Evolutionary conservation across 1,284 basidiomycete species (phyloP), one percentile per base, ranked within the genome.

Genomic region (Boletellus sp.): DNA sequence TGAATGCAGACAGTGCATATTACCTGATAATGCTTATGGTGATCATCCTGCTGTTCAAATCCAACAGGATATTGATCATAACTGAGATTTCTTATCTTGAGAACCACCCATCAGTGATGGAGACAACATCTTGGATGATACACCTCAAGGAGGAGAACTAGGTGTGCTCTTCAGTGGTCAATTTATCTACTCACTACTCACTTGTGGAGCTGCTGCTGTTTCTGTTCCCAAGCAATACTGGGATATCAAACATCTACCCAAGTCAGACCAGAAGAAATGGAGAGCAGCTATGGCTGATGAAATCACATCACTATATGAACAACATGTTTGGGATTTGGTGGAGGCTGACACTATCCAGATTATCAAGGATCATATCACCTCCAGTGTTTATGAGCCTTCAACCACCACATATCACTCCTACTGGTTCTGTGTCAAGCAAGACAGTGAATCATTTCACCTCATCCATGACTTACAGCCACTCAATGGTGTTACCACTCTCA

Each of bases 381-480:
- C 58, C 0, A 63, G 69, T 6, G 60, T 69, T 0, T 71, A 70
- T 38, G 63, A 74, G 50, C 64, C 58, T 0, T 64, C 59, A 0
- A 52, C 67, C 1, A 60, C 68, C 0, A 65, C 74, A 0, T 77
- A 78, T 49, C 53, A 62, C 0, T 72, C 67, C 0, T 13, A 62
- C 15, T 76, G 73, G 74, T 78, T 79, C 42, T 74, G 69, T 47
- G 66, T 78, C 8, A 71, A 72, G 56, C 66, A 65, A 26, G 53
- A 64, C 50, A 49, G 64, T 5, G 66, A 59, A 7, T 43, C 42
- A 0, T 44, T 68, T 1, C 36, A 54, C 0, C 48, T 69, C 0
- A 58, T 71, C 1, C 64, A 67, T 32, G 57, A 65, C 36, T 41
- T 66, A 0, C 63, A 70, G 37, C 60, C 58, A 0, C 54, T 71